Percentiles rank a stretch among this genome's conserved stretches.
Evolutionary conservation across 768 basidiomycete genomes (phyloP).

Genomic region (Tricholoma flavovirens): DNA sequence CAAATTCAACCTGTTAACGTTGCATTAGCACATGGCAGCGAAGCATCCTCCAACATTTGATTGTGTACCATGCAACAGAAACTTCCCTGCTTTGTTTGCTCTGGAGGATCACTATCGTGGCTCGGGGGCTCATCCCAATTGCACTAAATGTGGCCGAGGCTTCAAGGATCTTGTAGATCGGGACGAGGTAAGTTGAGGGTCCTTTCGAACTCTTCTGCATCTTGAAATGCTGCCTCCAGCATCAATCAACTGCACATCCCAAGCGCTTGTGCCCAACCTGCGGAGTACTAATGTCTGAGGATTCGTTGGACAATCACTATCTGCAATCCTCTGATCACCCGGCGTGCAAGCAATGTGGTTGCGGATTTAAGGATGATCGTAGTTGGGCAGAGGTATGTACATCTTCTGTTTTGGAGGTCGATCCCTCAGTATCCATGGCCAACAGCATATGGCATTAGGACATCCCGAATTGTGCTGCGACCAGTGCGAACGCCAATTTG

Average conservation of each 20-base stretch:
- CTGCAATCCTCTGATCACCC: conserved; percentile 29
- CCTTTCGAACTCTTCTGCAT: background rate
- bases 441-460: background rate
- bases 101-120: conserved; percentile 44
- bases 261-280: conserved; percentile 23
- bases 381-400: conserved; percentile 30
- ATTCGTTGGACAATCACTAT: conserved; percentile 35
- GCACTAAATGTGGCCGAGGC: conserved; percentile 37
- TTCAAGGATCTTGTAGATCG: conserved; percentile 30
- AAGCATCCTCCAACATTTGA: conserved; percentile 41
- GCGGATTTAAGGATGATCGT: conserved; percentile 11
- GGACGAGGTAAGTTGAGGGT: conserved; percentile 26
- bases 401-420: background rate
- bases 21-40: conserved; percentile 32
- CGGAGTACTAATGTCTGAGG: conserved; percentile 27
- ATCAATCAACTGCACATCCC: conserved; percentile 24
- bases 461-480: conserved; percentile 22
- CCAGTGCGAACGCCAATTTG: conserved; percentile 36
- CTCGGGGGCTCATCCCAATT: conserved; percentile 40
- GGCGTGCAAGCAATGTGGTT: conserved; percentile 6
- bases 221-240: conserved; percentile 19
- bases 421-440: background rate
- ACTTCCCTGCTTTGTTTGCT: conserved; percentile 29
- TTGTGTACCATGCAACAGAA: conserved; percentile 28
- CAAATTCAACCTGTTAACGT: conserved; percentile 1